A percentile compares a stretch with the other conserved stretches of the same genome.
phyloP scores from a whole-genome alignment of 2,329 filamentous ascomycete species.

The Geoglossum cookeanum region DNA sequence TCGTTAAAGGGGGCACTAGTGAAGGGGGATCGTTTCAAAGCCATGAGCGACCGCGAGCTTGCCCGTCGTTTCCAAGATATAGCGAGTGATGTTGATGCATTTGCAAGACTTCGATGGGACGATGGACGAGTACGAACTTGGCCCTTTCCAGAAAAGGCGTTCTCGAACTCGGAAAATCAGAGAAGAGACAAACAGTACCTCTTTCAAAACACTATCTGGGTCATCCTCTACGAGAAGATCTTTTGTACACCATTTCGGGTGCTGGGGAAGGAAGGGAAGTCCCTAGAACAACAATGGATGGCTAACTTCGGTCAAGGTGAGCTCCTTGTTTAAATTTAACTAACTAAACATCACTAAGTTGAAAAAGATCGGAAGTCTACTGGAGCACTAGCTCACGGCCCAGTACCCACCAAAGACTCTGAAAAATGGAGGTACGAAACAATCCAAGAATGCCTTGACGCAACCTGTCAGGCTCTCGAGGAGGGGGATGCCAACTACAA shows the following conservation, averaged over 20 bases:
- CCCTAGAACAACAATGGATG: not conserved
- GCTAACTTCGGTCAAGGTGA: not conserved
- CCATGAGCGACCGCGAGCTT: slow-evolving; percentile 6
- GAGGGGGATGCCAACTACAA: not conserved
- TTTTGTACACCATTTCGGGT: not conserved
- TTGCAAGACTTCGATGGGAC: slow-evolving; percentile 6
- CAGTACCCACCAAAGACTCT: not conserved
- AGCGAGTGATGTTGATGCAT: slow-evolving; percentile 4
- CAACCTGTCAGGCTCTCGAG: not conserved
- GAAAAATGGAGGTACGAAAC: slow-evolving; percentile 5
- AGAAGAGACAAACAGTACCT: slow-evolving; percentile 4
- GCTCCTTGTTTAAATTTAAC: not conserved
- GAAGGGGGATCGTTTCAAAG: slow-evolving; percentile 5
- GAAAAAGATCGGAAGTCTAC: not conserved
- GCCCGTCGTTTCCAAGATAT: slow-evolving; percentile 4
- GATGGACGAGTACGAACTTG: not conserved
- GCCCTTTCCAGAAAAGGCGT: not conserved
- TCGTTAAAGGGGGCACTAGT: not conserved
- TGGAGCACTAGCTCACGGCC: not conserved
- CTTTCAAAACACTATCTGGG: slow-evolving; percentile 5
- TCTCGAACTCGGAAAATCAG: not conserved
- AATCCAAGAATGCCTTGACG: not conserved
- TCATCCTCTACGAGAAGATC: not conserved
- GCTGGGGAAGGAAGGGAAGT: not conserved
- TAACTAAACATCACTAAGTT: not conserved